Base-by-base conservation (phyloP, 2,329 filamentous ascomycete genomes). In the Pseudogymnoascus destructans region DNA sequence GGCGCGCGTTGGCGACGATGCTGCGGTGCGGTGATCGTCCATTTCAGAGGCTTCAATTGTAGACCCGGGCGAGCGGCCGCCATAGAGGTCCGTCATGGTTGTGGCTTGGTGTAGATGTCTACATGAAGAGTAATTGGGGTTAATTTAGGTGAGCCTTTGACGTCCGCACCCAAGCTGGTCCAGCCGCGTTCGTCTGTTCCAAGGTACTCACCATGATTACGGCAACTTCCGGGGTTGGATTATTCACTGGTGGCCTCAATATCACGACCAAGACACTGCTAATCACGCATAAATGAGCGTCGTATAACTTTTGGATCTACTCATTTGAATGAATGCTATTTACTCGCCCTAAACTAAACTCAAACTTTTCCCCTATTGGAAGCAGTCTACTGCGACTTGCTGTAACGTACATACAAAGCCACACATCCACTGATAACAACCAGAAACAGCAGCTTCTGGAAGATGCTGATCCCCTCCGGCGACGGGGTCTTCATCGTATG, bases 381-480 rank as follows among this genome's bases (percentile, higher is more conserved):
- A 52, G n/a, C 5, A 30, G 42, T 52, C 42, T 52, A 52, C 42
- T 52, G 23, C 42, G 42, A n/a, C 42, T 52, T 56, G 30, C 27
- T 38, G 54, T 56, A 35, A 13, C 54, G 25, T 13, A 56, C 54
- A 5, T 11, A 35, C 54, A 56, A 6, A 36, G 54, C 54, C 25
- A 38, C 30, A 21, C 54, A 38, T n/a, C 54, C 54, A 21, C 30
- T 35, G 30, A 56, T 56, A 55, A 78, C 70, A 42, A 70, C 72
- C 63, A 80, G 75, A 56, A 81, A 66, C 54, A 77, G 66, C n/a
- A 71, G 73, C 71, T 79, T 81, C 64, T 77, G 74, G 60, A 77
- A 32, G 61, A 75, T 64, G 19, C 72, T 73, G 71, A 70, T 77
- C 30, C 70, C 72, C 23, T 65, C 62, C 42, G 49, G 58, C 40